phyloP scores from a whole-genome alignment of 1,284 basidiomycete genomes.

The Wallemia hederae region DNA sequence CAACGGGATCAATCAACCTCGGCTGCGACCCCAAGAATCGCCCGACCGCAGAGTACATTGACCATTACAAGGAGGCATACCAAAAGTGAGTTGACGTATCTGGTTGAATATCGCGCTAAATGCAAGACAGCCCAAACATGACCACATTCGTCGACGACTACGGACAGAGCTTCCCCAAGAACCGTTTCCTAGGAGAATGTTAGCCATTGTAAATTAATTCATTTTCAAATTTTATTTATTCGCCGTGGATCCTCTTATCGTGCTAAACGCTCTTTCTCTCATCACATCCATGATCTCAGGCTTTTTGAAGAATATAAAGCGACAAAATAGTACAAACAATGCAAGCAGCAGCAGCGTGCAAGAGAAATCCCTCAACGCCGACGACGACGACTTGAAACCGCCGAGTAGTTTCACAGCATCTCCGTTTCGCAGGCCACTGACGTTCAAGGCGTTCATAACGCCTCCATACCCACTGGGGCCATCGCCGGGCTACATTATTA shows the following conservation, averaged over 20 bases:
- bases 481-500: slow-evolving; percentile 16
- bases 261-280: too few species aligned
- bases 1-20: slow-evolving; percentile 24
- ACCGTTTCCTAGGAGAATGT: background rate
- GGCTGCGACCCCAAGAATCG: slow-evolving; percentile 53
- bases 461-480: slow-evolving; percentile 16
- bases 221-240: background rate
- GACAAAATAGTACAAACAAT: background rate
- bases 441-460: slow-evolving; percentile 16
- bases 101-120: background rate
- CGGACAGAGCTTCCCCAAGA: background rate
- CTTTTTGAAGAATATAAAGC: background rate
- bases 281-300: background rate
- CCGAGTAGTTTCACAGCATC: background rate
- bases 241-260: too few species aligned
- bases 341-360: background rate
- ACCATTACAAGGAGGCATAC: background rate
- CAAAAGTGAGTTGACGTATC: background rate
- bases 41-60: slow-evolving; percentile 27
- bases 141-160: slow-evolving; percentile 1
- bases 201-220: background rate
- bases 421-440: background rate
- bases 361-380: background rate
- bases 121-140: background rate
- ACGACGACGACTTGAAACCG: background rate